Conservation (phyloP, 257 asterid genomes). For the Ilex aquifolium region DNA sequence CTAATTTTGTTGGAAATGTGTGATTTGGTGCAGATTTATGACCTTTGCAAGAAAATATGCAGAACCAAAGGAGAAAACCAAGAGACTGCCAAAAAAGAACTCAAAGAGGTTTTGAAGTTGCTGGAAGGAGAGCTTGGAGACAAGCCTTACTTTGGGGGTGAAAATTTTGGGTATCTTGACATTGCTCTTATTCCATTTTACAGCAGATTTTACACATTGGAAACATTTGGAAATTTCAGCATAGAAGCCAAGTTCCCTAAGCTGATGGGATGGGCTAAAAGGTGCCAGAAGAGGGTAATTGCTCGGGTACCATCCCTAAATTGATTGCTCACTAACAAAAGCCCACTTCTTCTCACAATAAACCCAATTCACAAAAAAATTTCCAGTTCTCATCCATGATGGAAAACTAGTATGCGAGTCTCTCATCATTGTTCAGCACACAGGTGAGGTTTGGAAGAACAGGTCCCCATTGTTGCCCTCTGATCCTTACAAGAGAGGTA, state of each 20-base stretch:
- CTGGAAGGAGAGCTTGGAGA: conserved; percentile 15
- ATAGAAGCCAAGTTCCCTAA: conserved; percentile 18
- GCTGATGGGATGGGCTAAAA: conserved; percentile 17
- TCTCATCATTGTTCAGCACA: too few relatives aligned
- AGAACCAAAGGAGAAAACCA: conserved; percentile 12
- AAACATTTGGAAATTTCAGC: conserved; percentile 11
- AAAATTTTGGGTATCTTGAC: conserved; percentile 21
- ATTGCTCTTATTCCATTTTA: conserved; percentile 17
- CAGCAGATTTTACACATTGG: conserved; percentile 8
- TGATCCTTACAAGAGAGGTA: too few relatives aligned
- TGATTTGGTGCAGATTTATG: conserved; percentile 1
- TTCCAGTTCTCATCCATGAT: too few relatives aligned
- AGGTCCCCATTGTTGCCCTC: too few relatives aligned
- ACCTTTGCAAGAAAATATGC: conserved; percentile 1
- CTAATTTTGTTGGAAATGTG: too few relatives aligned
- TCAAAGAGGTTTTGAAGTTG: conserved; percentile 5
- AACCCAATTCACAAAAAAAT: too few relatives aligned
- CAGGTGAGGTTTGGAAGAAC: too few relatives aligned
- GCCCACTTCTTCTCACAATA: too few relatives aligned
- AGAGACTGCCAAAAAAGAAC: conserved; percentile 11
- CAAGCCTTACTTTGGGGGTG: conserved; percentile 18
- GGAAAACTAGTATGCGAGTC: too few relatives aligned
- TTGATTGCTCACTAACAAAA: too few relatives aligned
- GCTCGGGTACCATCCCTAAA: background rate
- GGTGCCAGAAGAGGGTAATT: conserved; percentile 22